Conservation (phyloP, 768 basidiomycete species). For the Mycena floridula region DNA sequence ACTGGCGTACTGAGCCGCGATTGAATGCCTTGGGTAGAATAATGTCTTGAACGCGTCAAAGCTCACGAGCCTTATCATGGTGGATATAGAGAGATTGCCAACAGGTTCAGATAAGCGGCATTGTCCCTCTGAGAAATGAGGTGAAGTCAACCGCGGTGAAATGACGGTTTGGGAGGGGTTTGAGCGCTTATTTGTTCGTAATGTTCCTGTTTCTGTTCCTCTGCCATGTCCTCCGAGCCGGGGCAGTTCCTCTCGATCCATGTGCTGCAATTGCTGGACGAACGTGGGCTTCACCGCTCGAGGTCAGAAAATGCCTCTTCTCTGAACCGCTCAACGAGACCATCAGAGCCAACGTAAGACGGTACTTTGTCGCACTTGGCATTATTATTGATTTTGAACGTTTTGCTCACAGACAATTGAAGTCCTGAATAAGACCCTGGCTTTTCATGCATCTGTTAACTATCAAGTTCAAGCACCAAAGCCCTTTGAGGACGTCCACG, state of each 20-base stretch:
- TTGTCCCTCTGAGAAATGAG: too few relatives aligned
- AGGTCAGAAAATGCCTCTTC: conserved; percentile 26
- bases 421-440: conserved; percentile 31
- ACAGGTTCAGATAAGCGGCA: too few relatives aligned
- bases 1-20: conserved; percentile 60
- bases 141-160: too few relatives aligned
- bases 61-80: conserved; percentile 64
- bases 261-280: conserved; percentile 28
- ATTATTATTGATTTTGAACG: neutral
- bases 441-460: conserved; percentile 33
- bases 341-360: conserved; percentile 28
- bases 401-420: conserved; percentile 23
- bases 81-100: too few relatives aligned
- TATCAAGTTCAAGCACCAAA: conserved; percentile 28
- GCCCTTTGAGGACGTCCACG: conserved; percentile 32
- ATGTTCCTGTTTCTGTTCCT: too few relatives aligned
- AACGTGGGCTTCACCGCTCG: conserved; percentile 28
- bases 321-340: conserved; percentile 26
- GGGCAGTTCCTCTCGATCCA: conserved; percentile 16
- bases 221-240: neutral
- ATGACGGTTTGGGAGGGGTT: too few relatives aligned
- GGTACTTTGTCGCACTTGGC: neutral
- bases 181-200: too few relatives aligned
- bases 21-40: conserved; percentile 60
- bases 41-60: conserved; percentile 80